Base-by-base conservation (phyloP, 2,329 filamentous ascomycete genomes). In the Neonectria faginata region DNA sequence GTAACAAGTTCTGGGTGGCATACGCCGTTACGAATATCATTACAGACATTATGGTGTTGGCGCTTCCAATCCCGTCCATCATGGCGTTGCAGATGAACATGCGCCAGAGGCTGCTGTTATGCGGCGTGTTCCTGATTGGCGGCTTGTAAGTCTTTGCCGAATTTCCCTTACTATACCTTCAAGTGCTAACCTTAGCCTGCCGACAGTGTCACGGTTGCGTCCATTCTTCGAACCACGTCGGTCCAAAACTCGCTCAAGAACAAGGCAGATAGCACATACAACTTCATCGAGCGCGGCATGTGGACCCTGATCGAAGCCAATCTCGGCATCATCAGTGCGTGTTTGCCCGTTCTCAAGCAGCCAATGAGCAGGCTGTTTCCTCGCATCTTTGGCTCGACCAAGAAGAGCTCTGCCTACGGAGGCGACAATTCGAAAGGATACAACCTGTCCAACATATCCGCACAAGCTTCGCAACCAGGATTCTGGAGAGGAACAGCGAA, bases 1-100 rank as follows among this genome's bases (percentile, higher is more conserved):
- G 80, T 11, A 77, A 77, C 4, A 74, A 72, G 0, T 81, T 82
- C 65, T 85, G 83, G 82, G 78, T 82, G 41, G 61, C 61, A 31
- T 84, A 85, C 64, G 81, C 78, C 4, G 75, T 74, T 52, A 74
- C 79, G 70, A 81, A 81, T 62, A 71, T 81, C 27, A 54, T 77
- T 3, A 80, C 79, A 14, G 79, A 81, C 51, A 71, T 80, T 41
- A 68, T 78, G 60, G 70, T 81, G 6, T 75, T 79, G 57, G 60
- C 73, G 6, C 74, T 80, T 27, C 79, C 79, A 2, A 77, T 81
- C 20, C 75, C 74, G 0, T 72, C 77, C 20, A 75, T 81, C 36
- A 70, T 74, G 60, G 70, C 70, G 10, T 66, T 81, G 42, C 74
- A 78, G 29, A 67, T 80, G 12, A 73, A 74, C 5, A 70, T 56